Percentiles rank a stretch among this genome's conserved stretches.
Conservation (phyloP, 139 green algal genomes). For the Tetraselmis chui region DNA sequence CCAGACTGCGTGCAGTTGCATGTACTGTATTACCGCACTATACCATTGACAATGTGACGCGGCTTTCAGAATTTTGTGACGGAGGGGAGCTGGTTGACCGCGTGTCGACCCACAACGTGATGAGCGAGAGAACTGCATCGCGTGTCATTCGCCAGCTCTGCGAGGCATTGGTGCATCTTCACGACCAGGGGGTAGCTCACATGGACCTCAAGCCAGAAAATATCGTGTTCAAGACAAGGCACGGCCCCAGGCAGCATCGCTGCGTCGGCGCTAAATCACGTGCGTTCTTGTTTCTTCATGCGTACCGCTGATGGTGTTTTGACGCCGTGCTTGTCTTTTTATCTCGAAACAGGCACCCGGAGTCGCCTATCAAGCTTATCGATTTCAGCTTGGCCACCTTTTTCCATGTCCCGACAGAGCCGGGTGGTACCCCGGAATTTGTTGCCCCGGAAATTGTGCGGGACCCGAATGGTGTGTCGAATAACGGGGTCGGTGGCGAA, state of each 20-base stretch:
- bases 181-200: constrained; percentile 14
- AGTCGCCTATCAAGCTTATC: constrained; percentile 24
- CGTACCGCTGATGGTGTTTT: background rate
- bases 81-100: constrained; percentile 10
- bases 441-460: constrained; percentile 20
- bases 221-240: constrained; percentile 18
- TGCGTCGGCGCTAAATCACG: background rate
- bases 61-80: constrained; percentile 10
- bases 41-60: background rate
- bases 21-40: too few relatives aligned
- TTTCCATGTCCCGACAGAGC: constrained; percentile 13
- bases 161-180: constrained; percentile 16
- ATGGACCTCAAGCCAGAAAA: constrained; percentile 30
- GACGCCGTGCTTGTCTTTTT: too few relatives aligned
- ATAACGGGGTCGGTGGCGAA: constrained; percentile 2
- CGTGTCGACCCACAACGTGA: background rate
- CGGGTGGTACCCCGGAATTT: constrained; percentile 13
- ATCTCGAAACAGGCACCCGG: constrained; percentile 7
- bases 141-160: constrained; percentile 18
- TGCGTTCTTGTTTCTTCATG: background rate
- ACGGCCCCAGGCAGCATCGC: background rate
- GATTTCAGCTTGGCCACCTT: constrained; percentile 22
- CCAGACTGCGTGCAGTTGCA: too few relatives aligned
- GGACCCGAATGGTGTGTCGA: constrained; percentile 9
- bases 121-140: constrained; percentile 3